phyloP scores from a whole-genome alignment of 106 monocot species.

The Alisma plantagoaquatica region DNA sequence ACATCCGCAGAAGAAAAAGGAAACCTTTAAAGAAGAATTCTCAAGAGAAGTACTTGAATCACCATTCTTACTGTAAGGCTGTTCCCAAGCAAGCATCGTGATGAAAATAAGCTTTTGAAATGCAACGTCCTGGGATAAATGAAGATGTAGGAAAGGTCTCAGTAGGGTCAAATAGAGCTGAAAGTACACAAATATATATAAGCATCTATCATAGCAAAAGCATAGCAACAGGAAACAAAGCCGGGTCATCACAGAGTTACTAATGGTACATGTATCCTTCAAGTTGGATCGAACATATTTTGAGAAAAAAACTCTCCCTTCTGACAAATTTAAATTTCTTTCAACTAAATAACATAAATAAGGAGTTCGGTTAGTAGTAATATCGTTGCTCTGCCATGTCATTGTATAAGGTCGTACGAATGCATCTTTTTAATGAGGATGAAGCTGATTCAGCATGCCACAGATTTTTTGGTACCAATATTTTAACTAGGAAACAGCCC shows the following conservation, averaged over 20 bases:
- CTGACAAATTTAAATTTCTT: background rate
- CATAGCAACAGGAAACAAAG: too few relatives aligned
- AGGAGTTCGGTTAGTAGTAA: too few relatives aligned
- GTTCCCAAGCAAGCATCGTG: constrained; percentile 98
- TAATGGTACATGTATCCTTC: background rate
- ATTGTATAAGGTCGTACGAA: too few relatives aligned
- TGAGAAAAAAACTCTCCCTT: background rate
- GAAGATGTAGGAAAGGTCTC: background rate
- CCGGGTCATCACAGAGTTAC: too few relatives aligned
- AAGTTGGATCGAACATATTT: background rate
- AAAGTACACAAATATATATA: background rate
- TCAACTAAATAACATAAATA: too few relatives aligned
- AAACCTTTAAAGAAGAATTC: constrained; percentile 67
- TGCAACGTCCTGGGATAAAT: constrained; percentile 62
- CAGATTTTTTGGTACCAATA: too few relatives aligned
- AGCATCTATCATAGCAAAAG: background rate
- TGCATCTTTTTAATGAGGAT: too few relatives aligned
- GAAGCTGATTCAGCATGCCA: too few relatives aligned
- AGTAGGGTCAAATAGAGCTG: background rate
- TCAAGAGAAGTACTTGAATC: constrained; percentile 26
- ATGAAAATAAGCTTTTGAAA: constrained; percentile 95
- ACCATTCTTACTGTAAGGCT: constrained; percentile 42
- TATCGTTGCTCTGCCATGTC: too few relatives aligned
- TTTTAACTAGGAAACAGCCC: too few relatives aligned
- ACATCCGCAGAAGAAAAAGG: background rate